These are phyloP conservation scores for Saussurea involucrata DNA, from an alignment of 129 eudicot species.

Conservation along the genomic window DNA sequence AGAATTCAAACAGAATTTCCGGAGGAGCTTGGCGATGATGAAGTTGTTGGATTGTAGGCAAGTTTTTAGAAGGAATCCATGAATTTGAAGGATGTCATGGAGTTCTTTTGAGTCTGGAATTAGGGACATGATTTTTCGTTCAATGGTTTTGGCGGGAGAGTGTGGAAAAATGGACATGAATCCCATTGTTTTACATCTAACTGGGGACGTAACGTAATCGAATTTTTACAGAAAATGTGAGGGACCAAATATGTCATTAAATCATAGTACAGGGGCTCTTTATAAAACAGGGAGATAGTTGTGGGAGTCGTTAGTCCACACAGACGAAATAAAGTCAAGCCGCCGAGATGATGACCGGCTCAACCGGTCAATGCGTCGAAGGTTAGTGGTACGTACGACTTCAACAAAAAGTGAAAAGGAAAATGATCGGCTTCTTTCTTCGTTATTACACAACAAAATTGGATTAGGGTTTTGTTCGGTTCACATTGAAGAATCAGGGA, in stretches of 20 bases:
- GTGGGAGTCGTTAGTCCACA: neutral
- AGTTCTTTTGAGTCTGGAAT: constrained; percentile 22
- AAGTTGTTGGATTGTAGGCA: constrained; percentile 29
- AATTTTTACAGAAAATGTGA: neutral
- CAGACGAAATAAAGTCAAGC: constrained; percentile 21
- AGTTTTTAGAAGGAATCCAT: constrained; percentile 32
- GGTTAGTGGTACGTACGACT: constrained; percentile 17
- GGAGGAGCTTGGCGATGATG: constrained; percentile 30
- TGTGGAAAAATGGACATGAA: neutral
- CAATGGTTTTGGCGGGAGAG: constrained; percentile 5
- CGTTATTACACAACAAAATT: neutral
- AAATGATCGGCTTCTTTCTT: constrained; percentile 7
- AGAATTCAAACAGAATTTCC: neutral
- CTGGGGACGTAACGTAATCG: neutral
- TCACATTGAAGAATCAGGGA: neutral
- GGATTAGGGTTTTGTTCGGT: constrained; percentile 27
- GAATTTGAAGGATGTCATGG: constrained; percentile 25
- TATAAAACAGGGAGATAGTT: neutral
- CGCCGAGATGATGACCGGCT: constrained; percentile 33
- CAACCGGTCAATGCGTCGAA: constrained; percentile 32
- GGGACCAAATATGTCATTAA: neutral
- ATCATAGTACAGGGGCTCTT: neutral
- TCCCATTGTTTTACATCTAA: neutral
- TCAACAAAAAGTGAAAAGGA: neutral
- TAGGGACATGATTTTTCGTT: constrained; percentile 24